phyloP scores from a whole-genome alignment of 345 rosid species.

The Pseudoturritis turrita region DNA sequence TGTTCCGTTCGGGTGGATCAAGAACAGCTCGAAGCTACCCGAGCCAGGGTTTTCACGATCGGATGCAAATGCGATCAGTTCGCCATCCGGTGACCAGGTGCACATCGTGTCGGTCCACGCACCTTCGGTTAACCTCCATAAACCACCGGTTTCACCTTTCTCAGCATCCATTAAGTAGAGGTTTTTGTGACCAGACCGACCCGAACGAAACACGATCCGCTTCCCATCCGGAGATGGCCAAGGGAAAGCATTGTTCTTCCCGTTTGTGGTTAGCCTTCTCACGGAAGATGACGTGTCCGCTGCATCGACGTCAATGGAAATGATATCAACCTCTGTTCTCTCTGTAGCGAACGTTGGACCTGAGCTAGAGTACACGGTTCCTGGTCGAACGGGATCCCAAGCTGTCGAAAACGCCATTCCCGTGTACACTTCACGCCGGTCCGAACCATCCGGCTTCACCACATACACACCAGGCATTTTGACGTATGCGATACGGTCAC shows the following conservation, averaged over 20 bases:
- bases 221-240: conserved; percentile 82
- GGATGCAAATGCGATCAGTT: conserved; percentile 75
- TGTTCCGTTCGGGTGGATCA: conserved; percentile 80
- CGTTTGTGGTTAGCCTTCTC: conserved; percentile 59
- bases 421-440: conserved; percentile 41
- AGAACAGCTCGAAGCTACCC: conserved; percentile 64
- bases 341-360: conserved; percentile 74
- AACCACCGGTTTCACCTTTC: conserved; percentile 53
- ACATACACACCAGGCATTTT: conserved; percentile 79
- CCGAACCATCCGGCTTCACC: conserved; percentile 74
- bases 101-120: conserved; percentile 88
- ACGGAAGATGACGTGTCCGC: conserved; percentile 19
- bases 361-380: conserved; percentile 57
- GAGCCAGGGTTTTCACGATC: conserved; percentile 70
- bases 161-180: conserved; percentile 73
- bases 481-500: conserved; percentile 71
- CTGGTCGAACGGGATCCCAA: conserved; percentile 73
- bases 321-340: conserved; percentile 63
- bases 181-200: conserved; percentile 77
- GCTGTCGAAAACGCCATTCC: conserved; percentile 61
- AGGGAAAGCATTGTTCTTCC: conserved; percentile 83
- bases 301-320: conserved; percentile 53
- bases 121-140: conserved; percentile 61
- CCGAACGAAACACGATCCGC: conserved; percentile 70
- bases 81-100: conserved; percentile 75